Base-by-base conservation (phyloP, 2,329 filamentous ascomycete species). In the Tympanopsis confertula region DNA sequence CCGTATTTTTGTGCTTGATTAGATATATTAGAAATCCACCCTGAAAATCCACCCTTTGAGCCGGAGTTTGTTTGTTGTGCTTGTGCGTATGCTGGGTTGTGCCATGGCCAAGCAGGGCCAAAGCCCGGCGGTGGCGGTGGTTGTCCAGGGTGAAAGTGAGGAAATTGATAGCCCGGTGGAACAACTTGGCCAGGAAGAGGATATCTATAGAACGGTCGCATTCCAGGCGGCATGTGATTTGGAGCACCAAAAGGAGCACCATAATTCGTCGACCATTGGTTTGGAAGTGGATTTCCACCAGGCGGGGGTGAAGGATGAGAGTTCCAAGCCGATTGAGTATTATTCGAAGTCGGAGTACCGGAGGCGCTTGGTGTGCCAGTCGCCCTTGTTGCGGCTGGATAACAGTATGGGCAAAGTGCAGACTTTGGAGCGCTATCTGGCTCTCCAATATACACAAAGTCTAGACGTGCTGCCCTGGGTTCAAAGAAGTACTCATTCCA, bases 401-500 rank as follows among this genome's bases (percentile, higher is more conserved):
- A 46, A 46, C 19, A n/a, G 4, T 18, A n/a, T 35, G 22, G 19
- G 24, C 59, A 62, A 5, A 61, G 50, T 22, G 58, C 53, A 10
- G 59, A 59, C 3, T 47, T 32, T 1, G 56, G 54, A 5, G 53
- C 50, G 20, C 47, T 42, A 35, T 53, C 52, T 7, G 52, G 44
- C 38, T 58, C 50, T 3, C 49, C 49, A 13, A 57, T 50, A 45
- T 61, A 61, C 15, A 50, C 44, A 48, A 51, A 55, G 5, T 49
- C 44, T 22, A 64, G 50, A 3, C 46, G 47, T 17, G 53, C 49
- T 13, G 49, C 54, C 30, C 61, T 55, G 5, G 51, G 54, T 13
- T 48, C 49, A 35, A 65, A 65, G 37, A 64, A 64, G 26, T 49
- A 52, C 35, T 55, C 47, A 41, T 65, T 64, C 61, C 61, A 65